Percentiles rank a stretch among this genome's conserved stretches.
phyloP scores from a whole-genome alignment of 768 basidiomycete species.

The Suillus spraguei region DNA sequence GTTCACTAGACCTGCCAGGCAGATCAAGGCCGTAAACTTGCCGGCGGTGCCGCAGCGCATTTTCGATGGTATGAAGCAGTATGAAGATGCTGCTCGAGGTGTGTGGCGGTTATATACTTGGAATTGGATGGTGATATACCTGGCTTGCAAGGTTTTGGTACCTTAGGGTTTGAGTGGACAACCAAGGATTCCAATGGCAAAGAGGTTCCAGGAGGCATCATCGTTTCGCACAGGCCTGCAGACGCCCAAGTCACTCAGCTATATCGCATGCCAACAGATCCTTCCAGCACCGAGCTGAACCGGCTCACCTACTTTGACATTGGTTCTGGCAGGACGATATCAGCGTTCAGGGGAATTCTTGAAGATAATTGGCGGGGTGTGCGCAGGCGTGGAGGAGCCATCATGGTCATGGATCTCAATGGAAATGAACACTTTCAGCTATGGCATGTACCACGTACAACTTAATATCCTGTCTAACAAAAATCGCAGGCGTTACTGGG shows the following conservation, averaged over 20 bases:
- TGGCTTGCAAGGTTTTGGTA: conserved; percentile 25
- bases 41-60: conserved; percentile 34
- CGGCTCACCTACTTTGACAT: conserved; percentile 44
- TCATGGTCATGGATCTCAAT: conserved; percentile 43
- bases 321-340: conserved; percentile 39
- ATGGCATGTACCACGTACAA: conserved; percentile 29
- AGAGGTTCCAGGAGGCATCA: conserved; percentile 24
- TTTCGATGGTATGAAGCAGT: conserved; percentile 38
- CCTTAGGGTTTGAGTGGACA: conserved; percentile 31
- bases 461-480: background rate
- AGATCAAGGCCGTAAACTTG: conserved; percentile 42
- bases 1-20: conserved; percentile 38
- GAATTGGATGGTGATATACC: background rate
- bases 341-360: conserved; percentile 31
- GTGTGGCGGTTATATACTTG: background rate
- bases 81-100: conserved; percentile 43
- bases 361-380: conserved; percentile 46
- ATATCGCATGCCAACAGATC: conserved; percentile 35
- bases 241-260: conserved; percentile 41
- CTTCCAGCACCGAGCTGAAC: conserved; percentile 28
- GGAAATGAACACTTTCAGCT: conserved; percentile 45
- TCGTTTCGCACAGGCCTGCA: conserved; percentile 42
- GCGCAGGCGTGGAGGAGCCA: conserved; percentile 37
- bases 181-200: conserved; percentile 16
- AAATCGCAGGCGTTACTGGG: conserved; percentile 43